phyloP scores from a whole-genome alignment of 768 basidiomycete genomes.

The Epithele typhae region DNA sequence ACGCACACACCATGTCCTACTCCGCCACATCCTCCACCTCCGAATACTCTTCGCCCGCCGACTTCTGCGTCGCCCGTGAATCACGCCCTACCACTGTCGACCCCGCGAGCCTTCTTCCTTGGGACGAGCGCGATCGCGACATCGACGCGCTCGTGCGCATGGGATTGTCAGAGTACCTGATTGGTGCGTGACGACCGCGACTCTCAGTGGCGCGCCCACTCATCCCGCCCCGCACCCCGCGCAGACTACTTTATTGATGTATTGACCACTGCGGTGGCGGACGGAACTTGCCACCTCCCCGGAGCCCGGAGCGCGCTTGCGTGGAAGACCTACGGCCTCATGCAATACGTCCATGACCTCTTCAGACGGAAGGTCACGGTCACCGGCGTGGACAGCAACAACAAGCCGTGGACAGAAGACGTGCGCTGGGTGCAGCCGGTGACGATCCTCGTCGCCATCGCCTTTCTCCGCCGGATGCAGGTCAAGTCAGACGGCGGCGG shows the following conservation, averaged over 20 bases:
- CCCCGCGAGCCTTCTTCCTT: conserved; percentile 5
- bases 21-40: no score
- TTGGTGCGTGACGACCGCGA: no score
- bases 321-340: conserved; percentile 7
- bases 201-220: not conserved
- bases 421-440: no score
- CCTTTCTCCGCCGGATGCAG: conserved; percentile 22
- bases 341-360: conserved; percentile 11
- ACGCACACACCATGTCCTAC: no score
- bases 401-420: no score
- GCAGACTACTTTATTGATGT: conserved; percentile 15
- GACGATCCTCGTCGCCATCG: conserved; percentile 24
- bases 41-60: no score
- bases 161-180: no score
- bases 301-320: not conserved
- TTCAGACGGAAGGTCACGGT: conserved; percentile 13
- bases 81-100: no score
- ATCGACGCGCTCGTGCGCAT: no score
- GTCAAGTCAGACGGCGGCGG: conserved; percentile 3
- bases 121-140: not conserved
- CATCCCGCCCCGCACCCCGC: not conserved
- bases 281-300: conserved; percentile 1
- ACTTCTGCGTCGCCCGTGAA: no score
- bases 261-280: conserved; percentile 8
- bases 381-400: no score